A percentile compares a stretch with the other conserved stretches of the same genome.
phyloP scores from a whole-genome alignment of 2,329 filamentous ascomycete species.

The Orbilia javanica region DNA sequence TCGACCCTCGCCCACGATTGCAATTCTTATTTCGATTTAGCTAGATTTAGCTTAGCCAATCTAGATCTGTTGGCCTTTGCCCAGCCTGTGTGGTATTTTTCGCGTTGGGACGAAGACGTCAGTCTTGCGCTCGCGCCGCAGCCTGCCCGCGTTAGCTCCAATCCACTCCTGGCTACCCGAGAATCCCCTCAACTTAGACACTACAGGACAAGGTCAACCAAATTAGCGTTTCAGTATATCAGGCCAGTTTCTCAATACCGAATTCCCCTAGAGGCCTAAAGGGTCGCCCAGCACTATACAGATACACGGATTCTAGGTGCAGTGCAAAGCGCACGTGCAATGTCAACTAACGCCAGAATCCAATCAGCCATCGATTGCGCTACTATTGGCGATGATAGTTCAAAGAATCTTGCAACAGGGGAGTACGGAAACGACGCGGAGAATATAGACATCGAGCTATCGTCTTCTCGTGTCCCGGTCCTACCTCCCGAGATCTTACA shows the following conservation, averaged over 20 bases:
- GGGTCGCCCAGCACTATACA: background rate
- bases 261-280: background rate
- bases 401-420: too few species aligned
- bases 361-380: background rate
- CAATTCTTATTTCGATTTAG: too few species aligned
- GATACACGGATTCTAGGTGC: background rate
- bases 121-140: background rate
- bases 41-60: too few species aligned
- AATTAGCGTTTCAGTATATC: background rate
- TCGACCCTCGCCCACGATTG: too few species aligned
- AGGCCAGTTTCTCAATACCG: background rate
- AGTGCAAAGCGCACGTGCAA: background rate
- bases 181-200: background rate
- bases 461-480: background rate
- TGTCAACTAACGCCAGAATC: background rate
- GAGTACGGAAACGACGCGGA: too few species aligned
- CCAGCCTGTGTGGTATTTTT: background rate
- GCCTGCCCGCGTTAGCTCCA: background rate
- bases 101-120: background rate
- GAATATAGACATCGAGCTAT: background rate
- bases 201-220: background rate
- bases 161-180: background rate
- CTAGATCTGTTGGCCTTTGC: background rate
- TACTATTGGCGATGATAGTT: too few species aligned
- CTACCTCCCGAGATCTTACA: constrained; percentile 39